Evolutionary conservation across 2,329 filamentous ascomycete species (phyloP).

Genomic region (Neoarthrinium moseri): DNA sequence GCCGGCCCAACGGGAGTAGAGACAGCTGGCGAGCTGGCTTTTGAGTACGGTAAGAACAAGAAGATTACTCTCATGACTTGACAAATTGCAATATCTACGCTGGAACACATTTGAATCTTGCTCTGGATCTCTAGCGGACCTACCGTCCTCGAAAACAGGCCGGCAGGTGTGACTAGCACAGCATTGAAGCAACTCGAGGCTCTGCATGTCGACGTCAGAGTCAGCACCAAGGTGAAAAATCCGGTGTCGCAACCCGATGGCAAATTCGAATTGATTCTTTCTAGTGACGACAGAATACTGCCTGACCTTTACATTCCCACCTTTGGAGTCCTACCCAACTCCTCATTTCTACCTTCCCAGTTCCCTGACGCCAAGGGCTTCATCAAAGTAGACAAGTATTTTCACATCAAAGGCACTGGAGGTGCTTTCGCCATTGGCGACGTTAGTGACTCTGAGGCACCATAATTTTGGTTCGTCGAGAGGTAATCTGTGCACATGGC

Average conservation of each 20-base stretch:
- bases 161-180: conserved; percentile 7
- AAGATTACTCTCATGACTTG: conserved; percentile 15
- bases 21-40: conserved; percentile 28
- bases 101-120: too few species aligned
- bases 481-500: conserved; percentile 8
- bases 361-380: conserved; percentile 21
- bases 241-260: conserved; percentile 2
- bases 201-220: conserved; percentile 7
- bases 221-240: conserved; percentile 10
- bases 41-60: conserved; percentile 21
- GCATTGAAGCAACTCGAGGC: conserved; percentile 6
- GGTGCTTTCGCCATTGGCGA: conserved; percentile 29
- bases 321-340: conserved; percentile 26
- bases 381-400: conserved; percentile 20
- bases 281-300: conserved; percentile 22
- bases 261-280: conserved; percentile 13
- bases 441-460: conserved; percentile 20
- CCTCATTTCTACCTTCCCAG: conserved; percentile 21
- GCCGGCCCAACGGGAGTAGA: conserved; percentile 32
- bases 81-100: conserved; percentile 11
- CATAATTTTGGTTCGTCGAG: conserved; percentile 7
- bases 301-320: conserved; percentile 29
- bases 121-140: conserved; percentile 4
- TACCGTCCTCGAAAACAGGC: conserved; percentile 3
- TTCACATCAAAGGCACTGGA: conserved; percentile 17